Conservation (phyloP, 768 basidiomycete species). For the Phylloporus sp. region DNA sequence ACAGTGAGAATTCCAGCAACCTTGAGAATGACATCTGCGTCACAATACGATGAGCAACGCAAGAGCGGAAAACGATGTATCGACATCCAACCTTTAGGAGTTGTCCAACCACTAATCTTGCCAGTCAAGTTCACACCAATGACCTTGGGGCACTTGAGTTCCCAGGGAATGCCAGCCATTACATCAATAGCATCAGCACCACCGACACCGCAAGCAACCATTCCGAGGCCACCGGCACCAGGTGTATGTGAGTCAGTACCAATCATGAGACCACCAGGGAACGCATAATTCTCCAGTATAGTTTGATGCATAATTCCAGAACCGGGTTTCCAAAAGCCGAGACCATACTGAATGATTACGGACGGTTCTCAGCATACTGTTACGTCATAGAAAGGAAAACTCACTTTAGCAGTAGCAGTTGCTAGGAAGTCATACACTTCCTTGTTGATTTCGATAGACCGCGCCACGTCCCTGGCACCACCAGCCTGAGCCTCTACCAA, state of each 20-base stretch:
- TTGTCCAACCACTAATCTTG: constrained; percentile 94
- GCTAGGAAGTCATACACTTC: constrained; percentile 99
- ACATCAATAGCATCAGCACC: constrained; percentile 99
- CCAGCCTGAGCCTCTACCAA: constrained; percentile 96
- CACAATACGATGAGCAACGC: constrained; percentile 8
- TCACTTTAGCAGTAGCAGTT: constrained; percentile 88
- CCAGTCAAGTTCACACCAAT: constrained; percentile 97
- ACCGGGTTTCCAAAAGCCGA: constrained; percentile 99
- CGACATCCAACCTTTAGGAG: constrained; percentile 80
- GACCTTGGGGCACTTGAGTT: constrained; percentile 98
- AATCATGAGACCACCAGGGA: constrained; percentile 99
- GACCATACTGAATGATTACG: constrained; percentile 67
- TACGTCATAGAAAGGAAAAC: constrained; percentile 20
- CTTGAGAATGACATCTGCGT: constrained; percentile 92
- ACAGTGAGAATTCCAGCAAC: constrained; percentile 98
- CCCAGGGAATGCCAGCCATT: constrained; percentile 98
- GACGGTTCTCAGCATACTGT: background rate
- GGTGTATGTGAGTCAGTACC: constrained; percentile 99
- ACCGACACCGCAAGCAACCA: constrained; percentile 99
- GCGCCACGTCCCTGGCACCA: constrained; percentile 88
- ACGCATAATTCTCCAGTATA: constrained; percentile 98
- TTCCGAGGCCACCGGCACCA: constrained; percentile 98
- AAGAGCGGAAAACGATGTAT: background rate
- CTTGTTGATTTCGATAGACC: constrained; percentile 91
- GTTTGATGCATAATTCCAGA: constrained; percentile 99